A percentile compares a stretch with the other conserved stretches of the same genome.
Conservation (phyloP, 768 basidiomycete species). For the Leccinum boreale region DNA sequence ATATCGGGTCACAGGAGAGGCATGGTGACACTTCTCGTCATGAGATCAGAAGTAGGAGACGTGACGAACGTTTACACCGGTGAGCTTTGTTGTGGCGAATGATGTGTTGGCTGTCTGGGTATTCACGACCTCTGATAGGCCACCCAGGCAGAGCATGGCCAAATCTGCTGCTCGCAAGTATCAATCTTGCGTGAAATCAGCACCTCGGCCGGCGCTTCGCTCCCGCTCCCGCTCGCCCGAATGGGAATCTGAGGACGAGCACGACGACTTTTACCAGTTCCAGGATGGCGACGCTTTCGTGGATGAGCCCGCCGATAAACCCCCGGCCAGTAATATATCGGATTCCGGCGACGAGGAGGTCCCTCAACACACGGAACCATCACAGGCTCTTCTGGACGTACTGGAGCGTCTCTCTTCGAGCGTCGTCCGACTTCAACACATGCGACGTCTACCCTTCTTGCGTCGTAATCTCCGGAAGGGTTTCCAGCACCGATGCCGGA, state of each 20-base stretch:
- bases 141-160: not conserved
- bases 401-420: conserved; percentile 33
- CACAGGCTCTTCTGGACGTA: conserved; percentile 34
- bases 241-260: conserved; percentile 2
- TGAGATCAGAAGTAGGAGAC: not conserved
- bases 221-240: not conserved
- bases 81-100: conserved; percentile 1
- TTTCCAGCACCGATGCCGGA: conserved; percentile 44
- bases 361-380: conserved; percentile 21
- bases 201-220: not conserved
- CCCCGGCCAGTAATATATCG: conserved; percentile 1
- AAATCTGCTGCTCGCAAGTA: conserved; percentile 16
- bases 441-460: conserved; percentile 52
- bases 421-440: conserved; percentile 36
- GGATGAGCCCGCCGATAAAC: conserved; percentile 1
- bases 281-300: conserved; percentile 3
- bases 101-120: not conserved
- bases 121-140: conserved; percentile 12
- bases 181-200: conserved; percentile 16
- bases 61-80: conserved; percentile 2
- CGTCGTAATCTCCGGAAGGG: conserved; percentile 47
- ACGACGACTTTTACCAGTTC: not conserved
- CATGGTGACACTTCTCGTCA: not conserved
- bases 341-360: conserved; percentile 7
- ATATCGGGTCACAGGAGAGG: conserved; percentile 2